phyloP scores from a whole-genome alignment of 352 stramenopile genomes.

The Pythium guiyangense region DNA sequence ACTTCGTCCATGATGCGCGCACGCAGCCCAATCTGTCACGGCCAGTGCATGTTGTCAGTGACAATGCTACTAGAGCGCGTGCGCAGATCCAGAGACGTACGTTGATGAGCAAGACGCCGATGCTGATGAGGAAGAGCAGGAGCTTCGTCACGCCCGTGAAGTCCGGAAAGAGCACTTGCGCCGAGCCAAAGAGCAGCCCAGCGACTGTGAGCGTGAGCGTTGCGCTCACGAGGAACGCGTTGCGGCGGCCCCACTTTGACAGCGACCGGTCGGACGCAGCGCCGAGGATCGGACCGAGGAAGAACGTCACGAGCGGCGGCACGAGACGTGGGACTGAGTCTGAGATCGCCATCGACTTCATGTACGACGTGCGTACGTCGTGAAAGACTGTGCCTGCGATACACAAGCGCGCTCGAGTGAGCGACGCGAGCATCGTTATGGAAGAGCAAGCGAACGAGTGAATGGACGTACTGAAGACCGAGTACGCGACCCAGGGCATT shows the following conservation, averaged over 20 bases:
- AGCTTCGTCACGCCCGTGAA: conserved; percentile 36
- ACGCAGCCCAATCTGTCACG: conserved; percentile 60
- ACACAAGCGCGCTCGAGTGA: background rate
- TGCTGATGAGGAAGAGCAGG: conserved; percentile 55
- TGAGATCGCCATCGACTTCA: conserved; percentile 64
- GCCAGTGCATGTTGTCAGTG: background rate
- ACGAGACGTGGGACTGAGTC: conserved; percentile 58
- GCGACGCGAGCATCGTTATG: background rate
- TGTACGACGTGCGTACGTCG: conserved; percentile 61
- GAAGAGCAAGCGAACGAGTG: no score
- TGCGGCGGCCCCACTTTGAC: conserved; percentile 66
- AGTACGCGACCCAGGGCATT: conserved; percentile 71
- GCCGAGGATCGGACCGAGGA: conserved; percentile 65
- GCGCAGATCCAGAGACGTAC: conserved; percentile 17
- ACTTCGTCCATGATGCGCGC: conserved; percentile 77
- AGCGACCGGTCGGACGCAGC: conserved; percentile 67
- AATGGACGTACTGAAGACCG: conserved; percentile 65
- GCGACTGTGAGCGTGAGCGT: conserved; percentile 40
- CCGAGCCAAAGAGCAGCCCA: conserved; percentile 57
- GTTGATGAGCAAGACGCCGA: conserved; percentile 58
- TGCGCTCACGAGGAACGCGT: conserved; percentile 55
- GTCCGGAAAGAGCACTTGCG: conserved; percentile 52
- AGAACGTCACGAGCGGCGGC: conserved; percentile 54
- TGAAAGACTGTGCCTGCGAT: conserved; percentile 62
- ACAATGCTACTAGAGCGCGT: background rate